Percentiles rank a stretch among this genome's conserved stretches.
Conservation (phyloP, 331 rosid genomes). For the Spiraea crenata region DNA sequence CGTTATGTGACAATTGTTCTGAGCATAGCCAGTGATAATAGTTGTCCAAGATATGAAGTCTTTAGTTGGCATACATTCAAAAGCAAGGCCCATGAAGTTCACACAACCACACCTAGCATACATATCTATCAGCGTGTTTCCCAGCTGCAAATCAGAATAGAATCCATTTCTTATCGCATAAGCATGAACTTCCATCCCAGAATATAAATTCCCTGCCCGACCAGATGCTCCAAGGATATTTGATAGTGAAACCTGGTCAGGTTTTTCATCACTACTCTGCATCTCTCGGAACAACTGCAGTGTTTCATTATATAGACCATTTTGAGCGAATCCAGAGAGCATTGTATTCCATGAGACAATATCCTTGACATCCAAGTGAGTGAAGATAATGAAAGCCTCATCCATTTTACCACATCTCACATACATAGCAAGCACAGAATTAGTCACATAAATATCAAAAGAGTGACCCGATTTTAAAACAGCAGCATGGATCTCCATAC, state of each 20-base stretch:
- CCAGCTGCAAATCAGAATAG: constrained; percentile 55
- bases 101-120: constrained; percentile 58
- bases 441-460: constrained; percentile 53
- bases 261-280: constrained; percentile 41
- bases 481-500: constrained; percentile 64
- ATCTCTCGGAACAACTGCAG: constrained; percentile 43
- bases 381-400: constrained; percentile 48
- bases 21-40: constrained; percentile 67
- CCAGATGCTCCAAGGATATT: constrained; percentile 61
- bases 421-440: constrained; percentile 77
- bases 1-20: constrained; percentile 39
- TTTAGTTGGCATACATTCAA: constrained; percentile 43
- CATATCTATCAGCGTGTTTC: constrained; percentile 71
- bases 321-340: constrained; percentile 71
- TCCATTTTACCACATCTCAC: constrained; percentile 51
- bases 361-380: constrained; percentile 50
- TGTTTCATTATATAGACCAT: constrained; percentile 49
- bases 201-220: constrained; percentile 44
- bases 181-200: constrained; percentile 75
- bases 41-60: constrained; percentile 83
- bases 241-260: constrained; percentile 60
- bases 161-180: constrained; percentile 56
- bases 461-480: constrained; percentile 43
- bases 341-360: constrained; percentile 66
- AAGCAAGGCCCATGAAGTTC: constrained; percentile 51